These are phyloP conservation scores for Metschnikowia similis DNA, from an alignment of 805 yeast species.

Conservation along the genomic window DNA sequence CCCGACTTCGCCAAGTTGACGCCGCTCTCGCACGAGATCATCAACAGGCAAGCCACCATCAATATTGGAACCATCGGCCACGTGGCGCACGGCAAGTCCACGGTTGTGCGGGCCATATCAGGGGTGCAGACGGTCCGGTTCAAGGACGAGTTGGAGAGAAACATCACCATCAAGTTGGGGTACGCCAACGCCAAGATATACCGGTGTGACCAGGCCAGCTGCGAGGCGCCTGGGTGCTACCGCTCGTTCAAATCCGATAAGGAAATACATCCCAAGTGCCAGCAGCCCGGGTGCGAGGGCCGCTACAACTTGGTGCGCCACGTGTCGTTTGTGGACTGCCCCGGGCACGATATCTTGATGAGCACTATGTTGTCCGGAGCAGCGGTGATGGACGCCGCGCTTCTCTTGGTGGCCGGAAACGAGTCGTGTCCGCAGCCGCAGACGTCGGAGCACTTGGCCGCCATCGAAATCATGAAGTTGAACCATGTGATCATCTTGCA, in stretches of 20 bases:
- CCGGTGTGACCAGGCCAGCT: conserved; percentile 77
- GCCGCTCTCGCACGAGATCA: conserved; percentile 91
- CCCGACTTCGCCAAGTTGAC: conserved; percentile 80
- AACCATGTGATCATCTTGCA: conserved; percentile 94
- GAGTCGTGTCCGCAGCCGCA: conserved; percentile 99
- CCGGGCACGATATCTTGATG: conserved; percentile 99
- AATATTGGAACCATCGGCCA: conserved; percentile 97
- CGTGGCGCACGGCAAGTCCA: conserved; percentile 93
- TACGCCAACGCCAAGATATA: conserved; percentile 98
- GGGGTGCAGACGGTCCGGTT: conserved; percentile 99
- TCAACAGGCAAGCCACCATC: conserved; percentile 97
- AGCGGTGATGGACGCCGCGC: conserved; percentile 99
- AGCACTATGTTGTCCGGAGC: conserved; percentile 99
- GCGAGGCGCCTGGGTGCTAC: conserved; percentile 94
- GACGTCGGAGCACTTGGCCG: conserved; percentile 98
- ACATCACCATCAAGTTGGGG: conserved; percentile 96
- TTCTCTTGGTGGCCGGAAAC: conserved; percentile 93
- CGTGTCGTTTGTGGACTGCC: conserved; percentile 98
- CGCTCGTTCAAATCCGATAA: conserved; percentile 90
- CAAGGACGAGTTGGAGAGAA: conserved; percentile 98
- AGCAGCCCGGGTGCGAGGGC: conserved; percentile 81
- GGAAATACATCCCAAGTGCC: conserved; percentile 91
- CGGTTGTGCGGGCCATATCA: conserved; percentile 92
- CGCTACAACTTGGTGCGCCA: conserved; percentile 90
- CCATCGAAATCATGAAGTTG: conserved; percentile 98